phyloP scores from a whole-genome alignment of 2,329 filamentous ascomycete species.

The Botryosphaeria dothidea region DNA sequence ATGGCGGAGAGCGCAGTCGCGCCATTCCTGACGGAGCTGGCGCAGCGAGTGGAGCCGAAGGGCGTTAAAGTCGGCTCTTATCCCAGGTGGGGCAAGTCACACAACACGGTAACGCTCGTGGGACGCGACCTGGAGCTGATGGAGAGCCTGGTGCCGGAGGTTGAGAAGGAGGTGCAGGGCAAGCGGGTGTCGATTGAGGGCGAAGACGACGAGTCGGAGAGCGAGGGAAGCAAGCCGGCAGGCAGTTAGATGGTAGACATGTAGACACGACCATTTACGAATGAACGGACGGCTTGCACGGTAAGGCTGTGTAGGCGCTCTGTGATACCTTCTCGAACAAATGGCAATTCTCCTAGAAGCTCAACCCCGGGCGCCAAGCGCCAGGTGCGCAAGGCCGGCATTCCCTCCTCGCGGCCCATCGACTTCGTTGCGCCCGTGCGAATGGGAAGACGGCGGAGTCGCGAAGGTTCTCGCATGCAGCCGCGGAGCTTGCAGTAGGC shows the following conservation, averaged over 20 bases:
- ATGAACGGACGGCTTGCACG: conserved; percentile 21
- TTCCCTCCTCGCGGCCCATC: background rate
- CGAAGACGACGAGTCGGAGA: conserved; percentile 46
- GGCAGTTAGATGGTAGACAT: conserved; percentile 21
- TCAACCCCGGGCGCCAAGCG: conserved; percentile 9
- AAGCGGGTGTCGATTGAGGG: conserved; percentile 69
- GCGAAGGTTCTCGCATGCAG: background rate
- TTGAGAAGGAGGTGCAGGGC: conserved; percentile 75
- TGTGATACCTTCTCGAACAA: conserved; percentile 11
- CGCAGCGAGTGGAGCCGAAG: conserved; percentile 68
- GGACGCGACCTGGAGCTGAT: conserved; percentile 73
- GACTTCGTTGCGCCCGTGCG: background rate
- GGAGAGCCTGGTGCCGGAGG: conserved; percentile 76
- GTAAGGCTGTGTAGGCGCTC: conserved; percentile 20
- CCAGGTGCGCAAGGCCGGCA: background rate
- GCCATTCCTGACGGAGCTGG: conserved; percentile 77
- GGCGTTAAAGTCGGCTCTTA: conserved; percentile 96
- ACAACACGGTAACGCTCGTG: conserved; percentile 89
- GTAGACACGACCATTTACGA: conserved; percentile 5
- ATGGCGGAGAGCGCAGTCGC: conserved; percentile 84
- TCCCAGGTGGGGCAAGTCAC: conserved; percentile 83
- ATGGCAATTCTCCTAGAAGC: conserved; percentile 13
- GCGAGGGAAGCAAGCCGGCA: conserved; percentile 37
- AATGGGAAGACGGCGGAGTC: conserved; percentile 11
- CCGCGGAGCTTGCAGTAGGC: background rate